Evolutionary conservation across 2,329 filamentous ascomycete species (phyloP).

Genomic region (Penicillium sclerotigenum): DNA sequence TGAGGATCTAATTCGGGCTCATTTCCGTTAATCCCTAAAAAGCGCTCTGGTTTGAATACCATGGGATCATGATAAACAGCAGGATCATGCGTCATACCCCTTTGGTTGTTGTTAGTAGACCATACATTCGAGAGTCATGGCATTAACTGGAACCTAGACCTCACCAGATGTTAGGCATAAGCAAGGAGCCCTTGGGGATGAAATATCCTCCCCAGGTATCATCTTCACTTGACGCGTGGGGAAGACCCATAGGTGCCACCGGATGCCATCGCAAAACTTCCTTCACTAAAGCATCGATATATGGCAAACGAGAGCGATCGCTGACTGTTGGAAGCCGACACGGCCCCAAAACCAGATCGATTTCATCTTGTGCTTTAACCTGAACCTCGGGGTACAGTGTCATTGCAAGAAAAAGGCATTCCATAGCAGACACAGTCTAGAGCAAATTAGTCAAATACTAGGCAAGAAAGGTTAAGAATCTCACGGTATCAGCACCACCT

Average conservation of each 20-base stretch:
- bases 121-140: background rate
- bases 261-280: slow-evolving; percentile 39
- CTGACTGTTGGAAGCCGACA: slow-evolving; percentile 34
- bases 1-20: slow-evolving; percentile 40
- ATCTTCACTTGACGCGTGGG: no score
- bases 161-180: no score
- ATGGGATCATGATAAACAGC: slow-evolving; percentile 35
- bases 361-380: slow-evolving; percentile 48
- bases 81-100: slow-evolving; percentile 43
- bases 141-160: background rate
- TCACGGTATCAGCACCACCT: slow-evolving; percentile 32
- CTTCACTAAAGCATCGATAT: slow-evolving; percentile 40
- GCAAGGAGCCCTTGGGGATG: no score
- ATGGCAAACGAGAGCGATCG: slow-evolving; percentile 39
- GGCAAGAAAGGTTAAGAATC: background rate
- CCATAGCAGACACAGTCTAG: slow-evolving; percentile 44
- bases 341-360: slow-evolving; percentile 40
- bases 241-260: slow-evolving; percentile 29
- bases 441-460: background rate
- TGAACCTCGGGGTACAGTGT: slow-evolving; percentile 52
- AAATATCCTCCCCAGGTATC: no score
- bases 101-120: slow-evolving; percentile 13
- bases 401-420: slow-evolving; percentile 44
- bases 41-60: slow-evolving; percentile 46
- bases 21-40: slow-evolving; percentile 30